Evolutionary conservation across 1,139 yeast genomes (phyloP), one percentile per base, ranked within the genome.

Genomic region (Entelexis sorbosivorans): DNA sequence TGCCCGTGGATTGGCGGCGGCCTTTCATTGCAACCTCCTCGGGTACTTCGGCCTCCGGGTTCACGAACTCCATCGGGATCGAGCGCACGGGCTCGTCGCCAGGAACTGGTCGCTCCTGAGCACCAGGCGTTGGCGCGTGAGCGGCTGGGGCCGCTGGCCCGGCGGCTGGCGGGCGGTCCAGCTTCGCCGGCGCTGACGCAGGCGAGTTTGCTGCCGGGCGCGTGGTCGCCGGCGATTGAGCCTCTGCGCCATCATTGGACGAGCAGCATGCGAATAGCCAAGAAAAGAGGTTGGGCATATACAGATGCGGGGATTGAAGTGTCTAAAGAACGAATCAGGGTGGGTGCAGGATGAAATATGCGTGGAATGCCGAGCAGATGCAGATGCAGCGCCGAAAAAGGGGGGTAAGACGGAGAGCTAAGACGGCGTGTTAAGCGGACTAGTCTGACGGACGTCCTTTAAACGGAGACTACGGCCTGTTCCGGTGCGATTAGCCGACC

Each of bases 21-120:
- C 53, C 56, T n/a, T 54, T 54, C 33, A 52, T 43, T 2, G 51
- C 53, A 6, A 39, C 26, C 44, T 54, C 56, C 38, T 49, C 48
- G 9, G 48, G 48, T 24, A 16, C 32, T 20, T 38, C 47, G 7
- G 19, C 51, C 11, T 24, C 39, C 14, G 51, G 35, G 20, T 42
- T 49, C 3, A 53, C 49, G 32, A 43, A 53, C 20, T 53, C 56
- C 35, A 53, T 16, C 3, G 56, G 56, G 9, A 53, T 46, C n/a
- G 28, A 10, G 11, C 45, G 28, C 29, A 42, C 45, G 17, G 36
- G 22, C 16, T 42, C 45, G 16, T 42, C 45, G 20, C n/a, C 11
- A 4, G 35, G 26, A 8, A 11, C 28, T 2, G 19, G 19, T 6
- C 16, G 19, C 3, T 36, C 19, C 7, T n/a, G n/a, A n/a, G n/a